Conservation (phyloP, 2,329 filamentous ascomycete genomes). For the Thelonectria discophora region DNA sequence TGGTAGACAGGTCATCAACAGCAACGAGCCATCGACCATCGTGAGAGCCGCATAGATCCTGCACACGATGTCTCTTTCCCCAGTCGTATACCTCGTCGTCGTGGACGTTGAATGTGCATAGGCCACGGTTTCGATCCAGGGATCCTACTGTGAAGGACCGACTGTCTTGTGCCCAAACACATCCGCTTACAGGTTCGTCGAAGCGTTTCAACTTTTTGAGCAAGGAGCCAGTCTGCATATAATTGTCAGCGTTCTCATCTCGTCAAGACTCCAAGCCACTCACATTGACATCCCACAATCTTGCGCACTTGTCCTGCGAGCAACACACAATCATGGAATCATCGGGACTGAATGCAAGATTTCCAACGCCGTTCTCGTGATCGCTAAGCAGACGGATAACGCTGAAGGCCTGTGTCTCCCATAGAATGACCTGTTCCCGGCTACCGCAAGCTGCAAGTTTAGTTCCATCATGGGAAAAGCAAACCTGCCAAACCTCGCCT, state of each 20-base stretch:
- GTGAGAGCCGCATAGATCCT: slow-evolving; percentile 84
- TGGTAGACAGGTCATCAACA: slow-evolving; percentile 73
- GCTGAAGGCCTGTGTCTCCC: slow-evolving; percentile 77
- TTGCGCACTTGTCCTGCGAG: slow-evolving; percentile 75
- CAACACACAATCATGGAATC: slow-evolving; percentile 88
- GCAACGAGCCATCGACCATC: slow-evolving; percentile 84
- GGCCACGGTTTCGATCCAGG: slow-evolving; percentile 71
- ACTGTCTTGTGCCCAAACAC: slow-evolving; percentile 86
- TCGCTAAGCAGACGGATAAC: slow-evolving; percentile 69
- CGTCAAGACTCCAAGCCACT: slow-evolving; percentile 40
- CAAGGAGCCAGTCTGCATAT: slow-evolving; percentile 66
- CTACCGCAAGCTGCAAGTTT: slow-evolving; percentile 84
- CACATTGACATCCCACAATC: slow-evolving; percentile 78
- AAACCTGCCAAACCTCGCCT: slow-evolving; percentile 90
- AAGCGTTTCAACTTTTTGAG: slow-evolving; percentile 74
- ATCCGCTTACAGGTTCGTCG: slow-evolving; percentile 85
- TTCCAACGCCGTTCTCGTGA: slow-evolving; percentile 77
- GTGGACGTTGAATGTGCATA: slow-evolving; percentile 75
- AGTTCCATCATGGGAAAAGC: slow-evolving; percentile 88
- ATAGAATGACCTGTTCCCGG: slow-evolving; percentile 80
- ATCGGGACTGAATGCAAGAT: slow-evolving; percentile 91
- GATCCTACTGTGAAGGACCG: slow-evolving; percentile 81
- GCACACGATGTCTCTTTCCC: slow-evolving; percentile 76
- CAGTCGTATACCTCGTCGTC: slow-evolving; percentile 72
- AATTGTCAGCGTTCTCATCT: slow-evolving; percentile 30